Evolutionary conservation across 2,329 filamentous ascomycete species (phyloP).

Genomic region (Metarhizium humberi): DNA sequence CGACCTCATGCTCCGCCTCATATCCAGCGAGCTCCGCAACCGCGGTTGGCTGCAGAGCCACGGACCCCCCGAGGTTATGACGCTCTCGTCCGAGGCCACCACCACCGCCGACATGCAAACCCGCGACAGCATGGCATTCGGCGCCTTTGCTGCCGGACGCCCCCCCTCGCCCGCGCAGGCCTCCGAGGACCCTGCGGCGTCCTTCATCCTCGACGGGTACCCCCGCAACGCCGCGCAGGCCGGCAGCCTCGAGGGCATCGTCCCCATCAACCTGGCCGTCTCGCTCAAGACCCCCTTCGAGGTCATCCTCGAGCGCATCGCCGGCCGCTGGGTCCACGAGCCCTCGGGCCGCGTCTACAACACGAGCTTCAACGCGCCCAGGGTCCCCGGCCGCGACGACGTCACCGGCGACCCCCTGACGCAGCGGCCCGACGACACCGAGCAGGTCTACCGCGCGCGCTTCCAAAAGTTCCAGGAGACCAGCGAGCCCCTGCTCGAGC

Average conservation of each 20-base stretch:
- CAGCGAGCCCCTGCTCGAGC: slow-evolving; percentile 73
- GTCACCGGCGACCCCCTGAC: slow-evolving; percentile 80
- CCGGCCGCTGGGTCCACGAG: slow-evolving; percentile 87
- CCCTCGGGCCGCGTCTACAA: slow-evolving; percentile 92
- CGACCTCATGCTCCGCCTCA: slow-evolving; percentile 82
- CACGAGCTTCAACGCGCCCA: slow-evolving; percentile 81
- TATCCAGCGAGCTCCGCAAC: slow-evolving; percentile 76
- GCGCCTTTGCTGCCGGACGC: slow-evolving; percentile 1
- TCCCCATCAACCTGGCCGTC: slow-evolving; percentile 93
- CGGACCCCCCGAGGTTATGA: slow-evolving; percentile 39
- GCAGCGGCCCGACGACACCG: slow-evolving; percentile 76
- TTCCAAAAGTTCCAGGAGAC: slow-evolving; percentile 81
- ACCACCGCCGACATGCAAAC: slow-evolving; percentile 21
- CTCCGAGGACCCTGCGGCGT: slow-evolving; percentile 66
- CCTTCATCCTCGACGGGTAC: slow-evolving; percentile 94
- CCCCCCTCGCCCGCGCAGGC: slow-evolving; percentile 27
- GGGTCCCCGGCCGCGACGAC: slow-evolving; percentile 74
- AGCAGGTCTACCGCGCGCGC: slow-evolving; percentile 74
- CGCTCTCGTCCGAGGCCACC: slow-evolving; percentile 34
- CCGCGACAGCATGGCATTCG: slow-evolving; percentile 16
- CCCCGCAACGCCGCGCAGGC: slow-evolving; percentile 82
- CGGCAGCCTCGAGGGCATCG: slow-evolving; percentile 61
- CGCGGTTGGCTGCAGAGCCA: slow-evolving; percentile 69
- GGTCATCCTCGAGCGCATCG: slow-evolving; percentile 83
- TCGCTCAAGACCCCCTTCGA: slow-evolving; percentile 76